Evolutionary conservation across 306 rosid species (phyloP).

Genomic region (Astragalus membranaceus): DNA sequence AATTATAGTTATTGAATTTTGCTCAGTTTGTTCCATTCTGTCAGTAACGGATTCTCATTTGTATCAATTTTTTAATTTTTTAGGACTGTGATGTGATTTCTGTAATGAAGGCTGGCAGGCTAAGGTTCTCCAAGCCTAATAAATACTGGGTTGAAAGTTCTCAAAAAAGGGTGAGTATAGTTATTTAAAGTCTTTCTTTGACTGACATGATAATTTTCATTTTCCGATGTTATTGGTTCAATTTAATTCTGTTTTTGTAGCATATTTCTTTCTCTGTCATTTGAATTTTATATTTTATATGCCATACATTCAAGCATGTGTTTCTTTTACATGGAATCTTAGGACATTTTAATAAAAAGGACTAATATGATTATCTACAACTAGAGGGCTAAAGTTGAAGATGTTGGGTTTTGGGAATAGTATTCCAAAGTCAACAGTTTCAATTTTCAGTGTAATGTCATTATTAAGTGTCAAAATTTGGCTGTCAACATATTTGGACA

Average conservation of each 20-base stretch:
- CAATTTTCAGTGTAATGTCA: not conserved
- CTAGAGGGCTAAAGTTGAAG: not conserved
- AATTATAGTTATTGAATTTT: not conserved
- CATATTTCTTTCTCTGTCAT: not conserved
- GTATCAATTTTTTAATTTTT: constrained; percentile 16
- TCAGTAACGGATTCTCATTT: not conserved
- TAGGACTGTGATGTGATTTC: constrained; percentile 72
- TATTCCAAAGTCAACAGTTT: not conserved
- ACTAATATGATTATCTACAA: not conserved
- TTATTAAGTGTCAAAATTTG: constrained; percentile 6
- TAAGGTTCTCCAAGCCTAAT: constrained; percentile 72
- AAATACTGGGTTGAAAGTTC: constrained; percentile 94
- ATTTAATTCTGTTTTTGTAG: not conserved
- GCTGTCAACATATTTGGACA: not conserved
- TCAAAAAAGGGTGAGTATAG: constrained; percentile 72
- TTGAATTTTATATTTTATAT: not conserved
- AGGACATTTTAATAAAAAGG: not conserved
- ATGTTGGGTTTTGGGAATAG: constrained; percentile 15
- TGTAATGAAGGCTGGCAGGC: constrained; percentile 71
- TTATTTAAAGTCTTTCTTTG: not conserved
- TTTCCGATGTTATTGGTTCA: constrained; percentile 1
- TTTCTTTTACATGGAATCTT: not conserved
- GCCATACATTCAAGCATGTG: not conserved
- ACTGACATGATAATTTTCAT: not conserved
- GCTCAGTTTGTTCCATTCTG: not conserved